Conservation (phyloP, 1,284 basidiomycete species). For the Leccinum ponderosum region DNA sequence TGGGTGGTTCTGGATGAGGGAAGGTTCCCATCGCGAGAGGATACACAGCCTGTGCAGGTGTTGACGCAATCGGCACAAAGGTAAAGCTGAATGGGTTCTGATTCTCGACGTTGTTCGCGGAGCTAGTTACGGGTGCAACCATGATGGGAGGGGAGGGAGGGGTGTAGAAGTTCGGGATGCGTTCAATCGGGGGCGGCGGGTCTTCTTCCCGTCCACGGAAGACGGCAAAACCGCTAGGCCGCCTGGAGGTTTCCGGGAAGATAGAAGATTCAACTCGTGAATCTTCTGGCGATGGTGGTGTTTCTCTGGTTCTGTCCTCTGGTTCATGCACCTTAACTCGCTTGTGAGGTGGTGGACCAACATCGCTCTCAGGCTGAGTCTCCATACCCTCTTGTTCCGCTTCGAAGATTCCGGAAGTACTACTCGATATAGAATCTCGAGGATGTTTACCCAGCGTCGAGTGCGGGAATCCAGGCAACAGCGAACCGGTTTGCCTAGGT, state of each 20-base stretch:
- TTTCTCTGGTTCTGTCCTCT: constrained; percentile 12
- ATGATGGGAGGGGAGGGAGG: constrained; percentile 37
- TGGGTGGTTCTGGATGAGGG: constrained; percentile 65
- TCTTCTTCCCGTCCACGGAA: constrained; percentile 47
- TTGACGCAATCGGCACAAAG: constrained; percentile 55
- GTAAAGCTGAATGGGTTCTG: constrained; percentile 52
- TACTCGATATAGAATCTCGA: constrained; percentile 48
- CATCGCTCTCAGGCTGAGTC: constrained; percentile 37
- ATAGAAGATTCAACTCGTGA: constrained; percentile 7
- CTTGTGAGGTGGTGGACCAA: constrained; percentile 52
- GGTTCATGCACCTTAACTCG: constrained; percentile 39
- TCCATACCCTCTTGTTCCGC: constrained; percentile 40
- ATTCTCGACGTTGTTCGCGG: constrained; percentile 52
- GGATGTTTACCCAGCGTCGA: constrained; percentile 60
- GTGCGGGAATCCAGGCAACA: constrained; percentile 43
- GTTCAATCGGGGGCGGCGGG: constrained; percentile 48
- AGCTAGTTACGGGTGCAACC: constrained; percentile 39
- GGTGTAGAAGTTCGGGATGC: constrained; percentile 52
- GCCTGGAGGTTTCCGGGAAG: constrained; percentile 6
- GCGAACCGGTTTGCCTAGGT: constrained; percentile 23
- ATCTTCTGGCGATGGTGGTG: constrained; percentile 6
- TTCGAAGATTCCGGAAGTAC: constrained; percentile 43
- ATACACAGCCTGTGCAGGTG: constrained; percentile 45
- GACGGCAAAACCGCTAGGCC: constrained; percentile 39
- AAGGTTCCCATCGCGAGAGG: constrained; percentile 46